Evolutionary conservation across 306 rosid species (phyloP).

Genomic region (Rubus idaeus): DNA sequence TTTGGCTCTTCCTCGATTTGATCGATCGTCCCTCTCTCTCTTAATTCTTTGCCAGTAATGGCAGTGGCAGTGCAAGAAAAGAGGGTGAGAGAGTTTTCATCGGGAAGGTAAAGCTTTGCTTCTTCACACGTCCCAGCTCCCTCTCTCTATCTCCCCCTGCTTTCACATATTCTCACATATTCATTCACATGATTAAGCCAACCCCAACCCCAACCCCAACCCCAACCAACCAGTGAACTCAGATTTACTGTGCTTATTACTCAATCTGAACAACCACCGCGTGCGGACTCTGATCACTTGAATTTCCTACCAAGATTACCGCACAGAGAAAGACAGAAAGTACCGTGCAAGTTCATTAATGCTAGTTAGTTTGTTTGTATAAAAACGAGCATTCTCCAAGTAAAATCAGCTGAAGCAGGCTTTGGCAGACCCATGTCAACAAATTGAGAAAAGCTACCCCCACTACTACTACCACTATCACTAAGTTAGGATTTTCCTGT

Average conservation of each 20-base stretch:
- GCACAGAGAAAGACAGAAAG: background rate
- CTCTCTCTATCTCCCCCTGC: slow-evolving; percentile 17
- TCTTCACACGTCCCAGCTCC: slow-evolving; percentile 21
- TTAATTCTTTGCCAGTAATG: slow-evolving; percentile 55
- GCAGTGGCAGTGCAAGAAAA: slow-evolving; percentile 78
- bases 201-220: background rate
- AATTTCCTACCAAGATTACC: background rate
- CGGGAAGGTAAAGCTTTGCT: slow-evolving; percentile 84
- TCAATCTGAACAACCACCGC: background rate
- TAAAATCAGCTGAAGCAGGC: background rate
- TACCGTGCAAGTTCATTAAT: background rate
- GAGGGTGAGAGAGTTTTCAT: slow-evolving; percentile 77
- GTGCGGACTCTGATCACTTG: slow-evolving; percentile 10
- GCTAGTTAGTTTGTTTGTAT: background rate
- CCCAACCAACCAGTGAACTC: slow-evolving; percentile 12
- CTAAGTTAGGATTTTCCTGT: slow-evolving; percentile 56
- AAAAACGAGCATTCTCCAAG: slow-evolving; percentile 4
- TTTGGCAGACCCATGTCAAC: slow-evolving; percentile 9
- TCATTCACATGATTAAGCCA: slow-evolving; percentile 5
- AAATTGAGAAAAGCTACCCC: slow-evolving; percentile 27
- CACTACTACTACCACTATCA: slow-evolving; percentile 24
- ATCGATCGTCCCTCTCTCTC: slow-evolving; percentile 51
- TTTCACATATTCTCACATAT: background rate
- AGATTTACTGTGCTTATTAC: slow-evolving; percentile 1
- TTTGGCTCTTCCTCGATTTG: slow-evolving; percentile 73